Conservation (phyloP, 805 yeast genomes). For the Wickerhamiella brachini region DNA sequence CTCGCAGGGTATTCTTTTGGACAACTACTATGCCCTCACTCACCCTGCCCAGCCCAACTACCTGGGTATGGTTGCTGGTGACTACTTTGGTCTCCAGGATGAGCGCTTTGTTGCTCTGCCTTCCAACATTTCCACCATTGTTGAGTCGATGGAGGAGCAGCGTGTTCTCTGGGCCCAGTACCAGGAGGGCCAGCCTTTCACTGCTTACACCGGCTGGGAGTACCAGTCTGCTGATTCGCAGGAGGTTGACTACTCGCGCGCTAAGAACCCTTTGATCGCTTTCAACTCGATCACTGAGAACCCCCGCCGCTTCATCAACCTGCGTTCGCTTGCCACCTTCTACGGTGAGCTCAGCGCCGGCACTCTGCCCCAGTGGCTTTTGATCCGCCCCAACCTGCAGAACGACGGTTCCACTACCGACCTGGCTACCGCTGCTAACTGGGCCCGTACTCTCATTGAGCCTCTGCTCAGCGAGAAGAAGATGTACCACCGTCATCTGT, state of each 20-base stretch:
- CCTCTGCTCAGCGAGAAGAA: constrained; percentile 27
- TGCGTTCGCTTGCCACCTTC: constrained; percentile 36
- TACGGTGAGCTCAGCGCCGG: constrained; percentile 28
- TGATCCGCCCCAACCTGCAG: constrained; percentile 42
- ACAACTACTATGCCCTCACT: constrained; percentile 39
- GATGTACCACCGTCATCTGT: constrained; percentile 35
- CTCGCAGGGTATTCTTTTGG: constrained; percentile 32
- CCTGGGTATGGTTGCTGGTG: constrained; percentile 37
- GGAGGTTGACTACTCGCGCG: constrained; percentile 37
- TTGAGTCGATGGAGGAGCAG: constrained; percentile 33
- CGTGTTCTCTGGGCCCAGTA: constrained; percentile 41
- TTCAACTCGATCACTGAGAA: constrained; percentile 29
- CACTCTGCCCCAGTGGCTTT: constrained; percentile 37
- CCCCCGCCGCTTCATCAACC: constrained; percentile 29
- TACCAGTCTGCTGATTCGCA: constrained; percentile 24
- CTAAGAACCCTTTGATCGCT: constrained; percentile 36
- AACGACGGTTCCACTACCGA: constrained; percentile 40
- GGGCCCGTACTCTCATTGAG: constrained; percentile 33
- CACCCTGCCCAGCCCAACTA: constrained; percentile 45
- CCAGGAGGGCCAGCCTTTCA: constrained; percentile 39
- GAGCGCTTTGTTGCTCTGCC: constrained; percentile 36
- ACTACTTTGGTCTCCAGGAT: constrained; percentile 34
- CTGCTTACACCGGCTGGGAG: constrained; percentile 38
- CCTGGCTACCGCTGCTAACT: constrained; percentile 32
- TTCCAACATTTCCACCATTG: constrained; percentile 33